phyloP scores from a whole-genome alignment of 164 flowering plant species.

The Hamamelis virginiana region DNA sequence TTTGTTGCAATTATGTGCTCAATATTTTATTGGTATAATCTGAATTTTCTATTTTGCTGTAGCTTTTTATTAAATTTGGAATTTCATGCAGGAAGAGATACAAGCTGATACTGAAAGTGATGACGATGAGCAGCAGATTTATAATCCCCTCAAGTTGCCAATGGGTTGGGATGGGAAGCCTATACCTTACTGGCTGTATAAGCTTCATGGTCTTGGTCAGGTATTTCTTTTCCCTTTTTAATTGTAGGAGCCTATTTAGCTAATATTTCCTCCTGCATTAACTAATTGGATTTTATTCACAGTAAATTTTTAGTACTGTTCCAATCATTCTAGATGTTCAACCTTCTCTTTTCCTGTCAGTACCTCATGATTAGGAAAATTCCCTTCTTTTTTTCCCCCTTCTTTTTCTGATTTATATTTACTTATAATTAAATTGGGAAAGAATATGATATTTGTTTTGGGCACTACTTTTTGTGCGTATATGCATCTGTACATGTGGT shows the following conservation, averaged over 20 bases:
- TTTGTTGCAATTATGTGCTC: not conserved
- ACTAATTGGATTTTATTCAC: not conserved
- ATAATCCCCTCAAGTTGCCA: constrained; percentile 96
- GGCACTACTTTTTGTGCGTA: no score
- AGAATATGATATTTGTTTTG: no score
- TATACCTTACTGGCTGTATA: constrained; percentile 98
- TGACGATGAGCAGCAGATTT: constrained; percentile 94
- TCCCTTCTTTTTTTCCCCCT: no score
- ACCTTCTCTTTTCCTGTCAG: no score
- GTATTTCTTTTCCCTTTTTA: constrained; percentile 25
- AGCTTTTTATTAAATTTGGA: not conserved
- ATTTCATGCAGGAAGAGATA: constrained; percentile 70
- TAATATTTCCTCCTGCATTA: not conserved
- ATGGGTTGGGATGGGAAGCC: constrained; percentile 99
- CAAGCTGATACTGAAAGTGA: constrained; percentile 95
- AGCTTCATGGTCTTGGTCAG: constrained; percentile 99
- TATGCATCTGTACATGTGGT: no score
- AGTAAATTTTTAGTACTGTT: no score
- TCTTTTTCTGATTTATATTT: no score
- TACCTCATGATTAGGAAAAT: no score
- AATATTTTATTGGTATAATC: no score
- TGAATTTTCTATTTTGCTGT: no score
- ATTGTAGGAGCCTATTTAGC: not conserved
- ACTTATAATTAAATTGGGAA: no score
- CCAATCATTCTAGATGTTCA: no score